phyloP scores from a whole-genome alignment of 805 yeast species.

The Nakazawaea populi region DNA sequence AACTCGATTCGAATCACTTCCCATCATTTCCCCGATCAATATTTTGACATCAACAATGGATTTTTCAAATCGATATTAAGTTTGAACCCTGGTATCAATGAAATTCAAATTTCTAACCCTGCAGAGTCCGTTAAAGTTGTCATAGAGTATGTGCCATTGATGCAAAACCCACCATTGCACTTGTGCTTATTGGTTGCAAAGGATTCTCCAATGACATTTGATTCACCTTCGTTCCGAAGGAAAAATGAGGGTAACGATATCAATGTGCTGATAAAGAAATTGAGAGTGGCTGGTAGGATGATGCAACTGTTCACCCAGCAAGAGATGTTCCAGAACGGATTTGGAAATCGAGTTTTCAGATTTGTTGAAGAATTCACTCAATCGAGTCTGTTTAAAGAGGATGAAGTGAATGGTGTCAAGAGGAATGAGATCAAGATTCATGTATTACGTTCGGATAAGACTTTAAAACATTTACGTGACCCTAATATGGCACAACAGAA shows the following conservation, averaged over 20 bases:
- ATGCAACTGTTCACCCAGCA: slow-evolving; percentile 92
- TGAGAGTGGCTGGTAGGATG: slow-evolving; percentile 77
- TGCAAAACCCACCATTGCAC: slow-evolving; percentile 72
- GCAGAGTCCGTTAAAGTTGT: slow-evolving; percentile 13
- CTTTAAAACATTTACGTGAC: slow-evolving; percentile 68
- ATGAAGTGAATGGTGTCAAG: slow-evolving; percentile 21
- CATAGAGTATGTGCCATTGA: slow-evolving; percentile 48
- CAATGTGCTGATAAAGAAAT: slow-evolving; percentile 63
- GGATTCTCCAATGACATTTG: slow-evolving; percentile 69
- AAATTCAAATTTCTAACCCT: neutral
- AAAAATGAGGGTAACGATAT: slow-evolving; percentile 57
- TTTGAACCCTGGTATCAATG: slow-evolving; percentile 64
- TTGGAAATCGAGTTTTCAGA: slow-evolving; percentile 73
- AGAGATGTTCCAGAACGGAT: slow-evolving; percentile 74
- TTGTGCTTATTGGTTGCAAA: slow-evolving; percentile 68
- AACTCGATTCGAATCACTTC: slow-evolving; percentile 30
- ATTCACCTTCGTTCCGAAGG: slow-evolving; percentile 51
- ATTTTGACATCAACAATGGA: slow-evolving; percentile 62
- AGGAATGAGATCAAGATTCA: slow-evolving; percentile 73
- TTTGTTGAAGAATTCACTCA: slow-evolving; percentile 60
- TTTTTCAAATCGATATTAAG: slow-evolving; percentile 73
- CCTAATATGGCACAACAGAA: slow-evolving; percentile 87
- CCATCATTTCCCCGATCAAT: slow-evolving; percentile 56
- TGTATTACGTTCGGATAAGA: slow-evolving; percentile 57
- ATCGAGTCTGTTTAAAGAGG: slow-evolving; percentile 48